Conservation (phyloP, 441 rosid genomes). For the Aleurites moluccanus region DNA sequence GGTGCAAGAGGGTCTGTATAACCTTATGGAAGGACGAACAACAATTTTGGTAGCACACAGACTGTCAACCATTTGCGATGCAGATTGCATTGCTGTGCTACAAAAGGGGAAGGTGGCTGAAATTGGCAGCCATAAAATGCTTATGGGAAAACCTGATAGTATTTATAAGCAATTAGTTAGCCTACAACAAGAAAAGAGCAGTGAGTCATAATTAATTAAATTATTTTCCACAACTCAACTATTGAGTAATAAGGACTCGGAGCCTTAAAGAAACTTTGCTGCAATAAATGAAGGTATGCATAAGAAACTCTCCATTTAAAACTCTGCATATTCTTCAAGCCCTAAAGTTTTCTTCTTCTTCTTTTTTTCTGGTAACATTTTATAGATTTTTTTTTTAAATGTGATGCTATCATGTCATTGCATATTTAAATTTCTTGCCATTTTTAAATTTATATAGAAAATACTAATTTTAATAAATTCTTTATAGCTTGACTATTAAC, state of each 20-base stretch:
- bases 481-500: too few species aligned
- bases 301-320: not conserved
- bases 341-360: not conserved
- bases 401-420: not conserved
- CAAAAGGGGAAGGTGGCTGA: slow-evolving; percentile 63
- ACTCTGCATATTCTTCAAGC: not conserved
- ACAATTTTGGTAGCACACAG: slow-evolving; percentile 81
- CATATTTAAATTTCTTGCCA: too few species aligned
- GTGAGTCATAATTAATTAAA: not conserved
- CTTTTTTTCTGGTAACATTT: too few species aligned
- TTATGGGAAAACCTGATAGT: slow-evolving; percentile 42
- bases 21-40: slow-evolving; percentile 69
- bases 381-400: not conserved
- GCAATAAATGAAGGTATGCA: not conserved
- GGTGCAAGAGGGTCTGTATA: slow-evolving; percentile 71
- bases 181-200: slow-evolving; percentile 45
- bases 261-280: not conserved
- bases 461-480: too few species aligned
- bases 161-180: slow-evolving; percentile 56
- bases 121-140: slow-evolving; percentile 67
- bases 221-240: not conserved
- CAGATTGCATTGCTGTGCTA: slow-evolving; percentile 60
- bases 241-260: not conserved
- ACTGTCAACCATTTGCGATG: slow-evolving; percentile 56
- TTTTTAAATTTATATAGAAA: too few species aligned